Evolutionary conservation across 768 basidiomycete genomes (phyloP), one percentile per base, ranked within the genome.

Genomic region (Ramaria rubella): DNA sequence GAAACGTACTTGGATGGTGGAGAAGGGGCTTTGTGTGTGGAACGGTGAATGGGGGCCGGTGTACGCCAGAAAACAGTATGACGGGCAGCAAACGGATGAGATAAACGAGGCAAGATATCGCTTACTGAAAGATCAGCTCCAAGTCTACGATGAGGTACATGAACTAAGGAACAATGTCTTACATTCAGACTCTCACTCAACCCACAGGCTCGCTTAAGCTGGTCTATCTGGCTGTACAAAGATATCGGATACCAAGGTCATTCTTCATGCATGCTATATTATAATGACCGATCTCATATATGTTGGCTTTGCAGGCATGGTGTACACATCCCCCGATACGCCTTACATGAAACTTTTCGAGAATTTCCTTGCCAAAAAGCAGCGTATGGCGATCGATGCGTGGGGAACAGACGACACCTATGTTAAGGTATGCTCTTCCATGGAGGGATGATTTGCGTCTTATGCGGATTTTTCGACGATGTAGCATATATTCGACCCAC

Each of bases 151-250:
- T 62, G 65, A 82, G 70, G 82, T 81, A 36, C 53, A 69, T 52
- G 17, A 17, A 21, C n/a, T 49, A 48, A 34, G 24, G 33, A n/a
- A n/a, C n/a, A n/a, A 31, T 31, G 17, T n/a, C 24, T 34, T 12
- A 31, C 40, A 12, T 30, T 50, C 12, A 19, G 27, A 31, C 44
- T 19, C 29, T 3, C 23, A 21, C 33, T 7, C n/a, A 45, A 34
- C 24, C 24, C 21, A 21, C 56, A 84, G 81, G 83, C 82, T 62
- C 79, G 78, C 26, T 68, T 85, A 53, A 82, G 80, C 66, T 90
- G 87, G 88, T 84, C 85, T 0, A 92, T 91, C 73, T 92, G 90
- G 90, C 70, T 90, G 19, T 92, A 88, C 79, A 92, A 87, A 63
- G 86, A 88, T 63, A 87, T 87, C 61, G 87, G 87, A 15, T 86